phyloP scores from a whole-genome alignment of 2,329 filamentous ascomycete species.

The Calonectria pteridis region DNA sequence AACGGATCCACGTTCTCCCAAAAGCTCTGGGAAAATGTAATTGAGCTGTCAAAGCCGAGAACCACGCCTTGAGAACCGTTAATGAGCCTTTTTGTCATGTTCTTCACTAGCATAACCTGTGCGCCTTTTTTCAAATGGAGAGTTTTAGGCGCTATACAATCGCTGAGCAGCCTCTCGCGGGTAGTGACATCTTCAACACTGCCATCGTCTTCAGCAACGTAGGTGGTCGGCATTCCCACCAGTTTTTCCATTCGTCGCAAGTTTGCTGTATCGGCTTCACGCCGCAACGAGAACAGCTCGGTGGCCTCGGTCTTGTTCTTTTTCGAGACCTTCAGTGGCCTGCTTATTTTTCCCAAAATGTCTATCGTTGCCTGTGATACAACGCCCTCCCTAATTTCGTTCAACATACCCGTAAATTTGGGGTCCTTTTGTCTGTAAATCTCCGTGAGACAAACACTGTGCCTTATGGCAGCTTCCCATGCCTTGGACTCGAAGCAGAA shows the following conservation, averaged over 20 bases:
- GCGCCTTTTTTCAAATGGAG: constrained; percentile 90
- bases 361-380: constrained; percentile 80
- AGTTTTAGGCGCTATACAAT: constrained; percentile 90
- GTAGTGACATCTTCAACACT: constrained; percentile 65
- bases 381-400: constrained; percentile 93
- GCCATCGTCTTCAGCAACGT: constrained; percentile 80
- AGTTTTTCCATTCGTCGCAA: constrained; percentile 78
- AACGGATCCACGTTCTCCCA: constrained; percentile 55
- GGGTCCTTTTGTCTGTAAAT: constrained; percentile 96
- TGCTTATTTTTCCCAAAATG: constrained; percentile 79
- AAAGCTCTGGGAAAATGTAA: constrained; percentile 51
- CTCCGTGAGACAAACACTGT: constrained; percentile 94
- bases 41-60: constrained; percentile 56
- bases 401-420: constrained; percentile 92
- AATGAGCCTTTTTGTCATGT: constrained; percentile 92
- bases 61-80: constrained; percentile 95
- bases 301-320: constrained; percentile 77
- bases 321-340: constrained; percentile 74
- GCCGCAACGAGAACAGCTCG: constrained; percentile 91
- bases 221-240: constrained; percentile 75
- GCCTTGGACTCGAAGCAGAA: constrained; percentile 95
- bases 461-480: constrained; percentile 92
- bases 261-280: constrained; percentile 92
- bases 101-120: constrained; percentile 99
- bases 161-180: constrained; percentile 82